A percentile compares a stretch with the other conserved stretches of the same genome.
Conservation (phyloP, 306 rosid species). For the Spatholobus suberectus region DNA sequence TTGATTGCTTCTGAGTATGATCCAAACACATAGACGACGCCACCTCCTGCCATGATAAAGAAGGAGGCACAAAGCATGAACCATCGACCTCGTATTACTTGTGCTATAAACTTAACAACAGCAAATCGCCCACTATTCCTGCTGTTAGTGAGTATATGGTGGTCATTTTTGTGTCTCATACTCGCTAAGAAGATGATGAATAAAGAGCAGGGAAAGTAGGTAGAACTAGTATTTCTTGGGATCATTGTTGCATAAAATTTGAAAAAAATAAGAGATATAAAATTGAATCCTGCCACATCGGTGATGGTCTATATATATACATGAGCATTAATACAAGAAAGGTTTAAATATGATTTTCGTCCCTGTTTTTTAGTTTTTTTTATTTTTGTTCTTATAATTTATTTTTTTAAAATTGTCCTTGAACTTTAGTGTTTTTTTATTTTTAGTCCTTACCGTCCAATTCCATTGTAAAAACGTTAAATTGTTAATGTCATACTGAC, state of each 20-base stretch:
- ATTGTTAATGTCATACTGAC: no score
- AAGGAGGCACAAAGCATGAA: background rate
- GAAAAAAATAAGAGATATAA: background rate
- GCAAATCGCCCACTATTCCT: background rate
- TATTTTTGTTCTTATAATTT: no score
- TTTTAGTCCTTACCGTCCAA: no score
- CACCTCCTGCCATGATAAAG: background rate
- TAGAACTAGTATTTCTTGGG: background rate
- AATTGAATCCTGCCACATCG: background rate
- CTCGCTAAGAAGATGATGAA: background rate
- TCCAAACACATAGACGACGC: background rate
- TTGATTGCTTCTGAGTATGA: background rate
- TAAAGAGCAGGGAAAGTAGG: background rate
- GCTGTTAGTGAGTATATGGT: no score
- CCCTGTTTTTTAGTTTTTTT: no score
- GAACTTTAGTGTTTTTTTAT: no score
- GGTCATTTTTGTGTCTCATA: background rate
- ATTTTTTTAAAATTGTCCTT: no score
- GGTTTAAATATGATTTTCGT: no score
- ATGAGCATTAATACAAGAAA: no score
- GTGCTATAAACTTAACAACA: background rate
- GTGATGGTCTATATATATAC: no score
- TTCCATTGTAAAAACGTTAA: no score
- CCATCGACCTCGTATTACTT: background rate
- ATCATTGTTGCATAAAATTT: background rate